A percentile compares a stretch with the other conserved stretches of the same genome.
Evolutionary conservation across 768 basidiomycete genomes (phyloP).

Genomic region (Tylopilus cervinicoccineus): DNA sequence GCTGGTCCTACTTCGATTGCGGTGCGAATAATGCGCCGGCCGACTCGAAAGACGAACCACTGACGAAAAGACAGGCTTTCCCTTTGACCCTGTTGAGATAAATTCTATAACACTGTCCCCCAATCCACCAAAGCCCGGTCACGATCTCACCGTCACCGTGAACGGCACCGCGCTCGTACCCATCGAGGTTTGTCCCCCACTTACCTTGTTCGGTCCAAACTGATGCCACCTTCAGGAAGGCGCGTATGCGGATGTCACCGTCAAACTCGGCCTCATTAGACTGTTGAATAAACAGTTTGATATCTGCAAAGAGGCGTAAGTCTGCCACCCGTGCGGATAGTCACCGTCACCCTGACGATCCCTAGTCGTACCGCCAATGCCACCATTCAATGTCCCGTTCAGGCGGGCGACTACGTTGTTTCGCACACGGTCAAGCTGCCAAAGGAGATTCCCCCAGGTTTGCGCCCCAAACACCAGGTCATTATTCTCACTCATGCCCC

Average conservation of each 20-base stretch:
- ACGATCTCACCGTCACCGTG: constrained; percentile 84
- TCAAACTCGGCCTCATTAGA: constrained; percentile 93
- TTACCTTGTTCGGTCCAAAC: not conserved
- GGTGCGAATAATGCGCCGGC: constrained; percentile 47
- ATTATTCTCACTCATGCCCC: constrained; percentile 1
- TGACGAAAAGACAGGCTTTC: constrained; percentile 37
- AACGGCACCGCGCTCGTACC: constrained; percentile 50
- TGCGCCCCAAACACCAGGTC: constrained; percentile 10
- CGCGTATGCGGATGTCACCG: constrained; percentile 82
- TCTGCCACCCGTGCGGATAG: constrained; percentile 12
- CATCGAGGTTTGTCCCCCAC: constrained; percentile 55
- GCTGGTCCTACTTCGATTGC: constrained; percentile 71
- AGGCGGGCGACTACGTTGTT: constrained; percentile 66
- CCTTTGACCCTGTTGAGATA: constrained; percentile 52
- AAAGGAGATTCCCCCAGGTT: constrained; percentile 84
- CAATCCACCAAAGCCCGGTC: constrained; percentile 86
- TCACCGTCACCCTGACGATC: constrained; percentile 1
- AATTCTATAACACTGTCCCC: constrained; percentile 72
- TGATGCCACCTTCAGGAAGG: constrained; percentile 62
- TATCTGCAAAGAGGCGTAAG: constrained; percentile 92
- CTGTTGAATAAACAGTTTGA: constrained; percentile 82
- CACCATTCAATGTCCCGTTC: constrained; percentile 79
- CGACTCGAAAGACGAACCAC: not conserved
- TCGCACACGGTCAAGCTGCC: constrained; percentile 83
- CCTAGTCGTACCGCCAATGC: constrained; percentile 70